A percentile compares a stretch with the other conserved stretches of the same genome.
Evolutionary conservation across 2,329 filamentous ascomycete species (phyloP).

Genomic region (Didymella pinodella): DNA sequence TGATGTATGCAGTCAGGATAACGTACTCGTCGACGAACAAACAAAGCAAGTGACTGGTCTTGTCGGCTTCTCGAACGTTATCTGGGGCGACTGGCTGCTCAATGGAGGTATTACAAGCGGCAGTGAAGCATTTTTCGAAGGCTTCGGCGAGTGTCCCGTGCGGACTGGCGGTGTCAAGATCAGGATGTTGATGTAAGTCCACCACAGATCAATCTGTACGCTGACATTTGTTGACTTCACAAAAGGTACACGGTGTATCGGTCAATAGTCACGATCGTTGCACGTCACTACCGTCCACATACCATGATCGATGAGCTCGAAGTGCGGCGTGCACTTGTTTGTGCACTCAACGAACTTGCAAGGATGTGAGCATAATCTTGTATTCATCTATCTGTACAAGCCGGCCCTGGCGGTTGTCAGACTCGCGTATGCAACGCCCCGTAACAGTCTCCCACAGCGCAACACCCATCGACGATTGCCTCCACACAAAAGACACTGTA

Average conservation of each 20-base stretch:
- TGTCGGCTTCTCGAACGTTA: conserved; percentile 60
- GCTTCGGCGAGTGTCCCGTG: conserved; percentile 51
- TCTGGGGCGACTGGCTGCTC: conserved; percentile 66
- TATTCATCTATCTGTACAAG: neutral
- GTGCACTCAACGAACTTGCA: conserved; percentile 50
- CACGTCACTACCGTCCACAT: conserved; percentile 55
- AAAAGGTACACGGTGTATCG: conserved; percentile 57
- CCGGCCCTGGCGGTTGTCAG: neutral
- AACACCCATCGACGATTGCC: neutral
- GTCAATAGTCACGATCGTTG: conserved; percentile 53
- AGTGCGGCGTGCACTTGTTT: conserved; percentile 53
- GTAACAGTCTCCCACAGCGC: neutral
- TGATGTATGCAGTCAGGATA: conserved; percentile 58
- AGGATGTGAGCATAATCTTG: conserved; percentile 26
- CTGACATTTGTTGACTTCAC: conserved; percentile 12
- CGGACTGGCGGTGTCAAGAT: conserved; percentile 42
- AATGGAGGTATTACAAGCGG: conserved; percentile 55
- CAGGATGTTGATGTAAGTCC: conserved; percentile 54
- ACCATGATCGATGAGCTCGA: conserved; percentile 53
- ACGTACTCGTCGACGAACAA: conserved; percentile 60
- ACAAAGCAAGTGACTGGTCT: conserved; percentile 60
- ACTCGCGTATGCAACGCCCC: neutral
- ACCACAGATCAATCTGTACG: neutral
- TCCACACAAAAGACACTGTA: neutral
- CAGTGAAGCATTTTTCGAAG: conserved; percentile 53